These are phyloP conservation scores for Yamadazyma kitorensis DNA, from an alignment of 805 yeast genomes.

Conservation along the genomic window DNA sequence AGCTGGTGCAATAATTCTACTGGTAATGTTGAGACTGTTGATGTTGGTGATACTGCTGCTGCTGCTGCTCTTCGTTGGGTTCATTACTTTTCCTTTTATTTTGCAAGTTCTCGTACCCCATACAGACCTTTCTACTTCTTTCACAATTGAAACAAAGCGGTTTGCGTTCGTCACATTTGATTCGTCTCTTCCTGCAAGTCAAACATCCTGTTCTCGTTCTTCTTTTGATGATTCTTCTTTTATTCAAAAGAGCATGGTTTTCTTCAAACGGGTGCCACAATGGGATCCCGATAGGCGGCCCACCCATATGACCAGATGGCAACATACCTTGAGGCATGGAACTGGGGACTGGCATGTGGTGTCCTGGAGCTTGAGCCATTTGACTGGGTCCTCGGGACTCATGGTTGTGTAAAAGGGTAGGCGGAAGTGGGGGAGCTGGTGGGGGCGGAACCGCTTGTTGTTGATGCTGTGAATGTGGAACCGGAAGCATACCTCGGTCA, in stretches of 20 bases:
- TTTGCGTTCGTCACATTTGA: slow-evolving; percentile 73
- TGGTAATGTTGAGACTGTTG: no score
- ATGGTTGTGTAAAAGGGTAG: no score
- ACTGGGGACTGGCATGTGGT: no score
- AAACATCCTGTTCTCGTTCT: slow-evolving; percentile 75
- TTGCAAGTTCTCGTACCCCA: slow-evolving; percentile 53
- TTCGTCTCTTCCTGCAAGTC: slow-evolving; percentile 68
- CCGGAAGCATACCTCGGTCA: slow-evolving; percentile 1
- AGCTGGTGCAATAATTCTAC: no score
- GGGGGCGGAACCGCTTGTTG: not conserved
- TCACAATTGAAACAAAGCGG: slow-evolving; percentile 70
- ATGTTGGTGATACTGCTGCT: not conserved
- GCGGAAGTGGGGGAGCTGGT: not conserved
- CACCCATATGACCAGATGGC: slow-evolving; percentile 5
- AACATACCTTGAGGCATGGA: slow-evolving; percentile 1
- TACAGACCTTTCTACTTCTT: slow-evolving; percentile 58
- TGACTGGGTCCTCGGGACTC: not conserved
- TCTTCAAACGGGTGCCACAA: slow-evolving; percentile 14
- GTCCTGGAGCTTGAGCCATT: no score
- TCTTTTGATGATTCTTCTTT: slow-evolving; percentile 48
- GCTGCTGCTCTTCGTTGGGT: not conserved
- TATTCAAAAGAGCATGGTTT: slow-evolving; percentile 16
- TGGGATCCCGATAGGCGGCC: slow-evolving; percentile 2
- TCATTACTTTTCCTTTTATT: slow-evolving; percentile 7
- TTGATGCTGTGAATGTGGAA: not conserved